Evolutionary conservation across 495 filamentous ascomycete species (phyloP).

Genomic region (Melanomma pulvis-pyrius): DNA sequence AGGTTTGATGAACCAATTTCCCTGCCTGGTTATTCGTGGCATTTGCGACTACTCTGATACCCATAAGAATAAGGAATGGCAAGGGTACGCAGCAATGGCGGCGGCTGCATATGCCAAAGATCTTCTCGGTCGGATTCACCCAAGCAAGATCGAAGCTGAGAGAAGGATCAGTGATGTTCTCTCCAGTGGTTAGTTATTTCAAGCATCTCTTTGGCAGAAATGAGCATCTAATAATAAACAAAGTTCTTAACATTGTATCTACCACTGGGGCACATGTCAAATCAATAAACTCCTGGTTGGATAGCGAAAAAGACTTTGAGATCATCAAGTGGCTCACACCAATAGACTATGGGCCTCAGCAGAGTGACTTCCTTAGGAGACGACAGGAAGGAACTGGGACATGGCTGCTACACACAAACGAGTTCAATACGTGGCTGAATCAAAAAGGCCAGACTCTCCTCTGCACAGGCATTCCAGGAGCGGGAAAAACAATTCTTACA

Average conservation of each 20-base stretch:
- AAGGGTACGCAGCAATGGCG: conserved; percentile 19
- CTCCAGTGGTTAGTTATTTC: conserved; percentile 5
- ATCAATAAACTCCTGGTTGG: not conserved
- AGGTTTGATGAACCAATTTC: too few relatives aligned
- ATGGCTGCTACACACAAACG: conserved; percentile 46
- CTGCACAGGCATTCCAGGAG: conserved; percentile 45
- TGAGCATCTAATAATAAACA: conserved; percentile 7
- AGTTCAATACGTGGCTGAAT: conserved; percentile 40
- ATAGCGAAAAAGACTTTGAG: not conserved
- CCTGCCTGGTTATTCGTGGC: conserved; percentile 39
- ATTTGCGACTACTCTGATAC: conserved; percentile 43
- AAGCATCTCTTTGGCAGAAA: not conserved
- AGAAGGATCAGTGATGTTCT: not conserved
- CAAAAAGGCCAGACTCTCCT: conserved; percentile 39
- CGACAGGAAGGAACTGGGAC: conserved; percentile 40
- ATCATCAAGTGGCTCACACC: not conserved
- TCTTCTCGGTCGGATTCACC: conserved; percentile 13
- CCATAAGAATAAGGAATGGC: conserved; percentile 39
- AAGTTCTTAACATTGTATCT: not conserved
- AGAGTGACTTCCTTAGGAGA: conserved; percentile 2
- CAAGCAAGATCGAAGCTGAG: conserved; percentile 9
- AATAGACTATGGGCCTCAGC: conserved; percentile 7
- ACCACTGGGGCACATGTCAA: not conserved
- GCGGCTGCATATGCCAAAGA: conserved; percentile 40
- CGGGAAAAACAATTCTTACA: conserved; percentile 36